Conservation (phyloP, 2,329 filamentous ascomycete genomes). For the Fusarium camptoceras region DNA sequence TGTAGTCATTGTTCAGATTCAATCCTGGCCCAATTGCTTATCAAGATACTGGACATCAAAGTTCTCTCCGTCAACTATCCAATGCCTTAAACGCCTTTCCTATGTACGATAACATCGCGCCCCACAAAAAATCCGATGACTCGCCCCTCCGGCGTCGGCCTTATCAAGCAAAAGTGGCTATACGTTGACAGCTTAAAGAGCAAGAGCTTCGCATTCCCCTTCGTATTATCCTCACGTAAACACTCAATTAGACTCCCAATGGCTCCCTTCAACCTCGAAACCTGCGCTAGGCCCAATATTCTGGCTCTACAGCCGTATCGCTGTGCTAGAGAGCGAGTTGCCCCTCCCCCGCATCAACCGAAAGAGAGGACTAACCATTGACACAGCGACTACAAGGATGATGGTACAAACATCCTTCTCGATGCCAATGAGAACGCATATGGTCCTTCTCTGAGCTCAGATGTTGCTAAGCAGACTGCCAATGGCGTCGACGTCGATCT, state of each 20-base stretch:
- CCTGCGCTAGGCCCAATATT: constrained; percentile 82
- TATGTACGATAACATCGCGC: constrained; percentile 8
- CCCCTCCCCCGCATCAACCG: constrained; percentile 23
- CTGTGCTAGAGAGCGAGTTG: constrained; percentile 80
- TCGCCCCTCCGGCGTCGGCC: constrained; percentile 45
- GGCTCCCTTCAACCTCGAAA: constrained; percentile 77
- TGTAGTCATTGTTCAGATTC: neutral
- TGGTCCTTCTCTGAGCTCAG: constrained; percentile 77
- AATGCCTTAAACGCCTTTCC: neutral
- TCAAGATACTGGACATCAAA: constrained; percentile 5
- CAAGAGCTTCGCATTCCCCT: constrained; percentile 19
- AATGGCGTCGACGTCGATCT: constrained; percentile 71
- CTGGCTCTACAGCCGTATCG: constrained; percentile 81
- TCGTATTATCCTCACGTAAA: neutral
- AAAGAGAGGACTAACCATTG: constrained; percentile 36
- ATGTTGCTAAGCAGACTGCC: constrained; percentile 52
- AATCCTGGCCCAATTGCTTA: neutral
- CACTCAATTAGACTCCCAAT: constrained; percentile 51
- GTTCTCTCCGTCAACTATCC: neutral
- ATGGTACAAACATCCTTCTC: constrained; percentile 93
- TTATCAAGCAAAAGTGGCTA: constrained; percentile 16
- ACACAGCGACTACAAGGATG: constrained; percentile 94
- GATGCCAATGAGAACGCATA: constrained; percentile 99
- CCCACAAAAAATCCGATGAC: constrained; percentile 44
- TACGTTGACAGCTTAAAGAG: constrained; percentile 25